A percentile compares a stretch with the other conserved stretches of the same genome.
Evolutionary conservation across 306 rosid species (phyloP).

Genomic region (Vigna reflexopilosa): DNA sequence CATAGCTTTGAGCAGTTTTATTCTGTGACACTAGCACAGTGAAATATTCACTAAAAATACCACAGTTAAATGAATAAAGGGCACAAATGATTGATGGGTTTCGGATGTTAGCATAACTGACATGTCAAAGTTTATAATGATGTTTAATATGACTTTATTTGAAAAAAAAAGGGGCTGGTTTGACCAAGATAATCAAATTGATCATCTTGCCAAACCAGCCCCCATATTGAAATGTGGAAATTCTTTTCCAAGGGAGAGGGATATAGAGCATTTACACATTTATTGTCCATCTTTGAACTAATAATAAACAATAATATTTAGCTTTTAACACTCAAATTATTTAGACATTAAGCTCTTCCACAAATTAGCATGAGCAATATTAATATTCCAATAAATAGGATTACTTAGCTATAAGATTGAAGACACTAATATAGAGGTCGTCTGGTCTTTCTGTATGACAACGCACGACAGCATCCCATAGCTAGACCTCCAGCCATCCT

Average conservation of each 20-base stretch:
- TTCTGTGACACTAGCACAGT: neutral
- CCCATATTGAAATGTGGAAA: constrained; percentile 41
- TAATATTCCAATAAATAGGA: neutral
- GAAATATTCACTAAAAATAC: neutral
- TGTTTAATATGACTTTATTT: too few relatives aligned
- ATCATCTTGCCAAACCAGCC: constrained; percentile 59
- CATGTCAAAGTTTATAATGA: too few relatives aligned
- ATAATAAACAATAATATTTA: constrained; percentile 17
- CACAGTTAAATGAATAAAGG: constrained; percentile 38
- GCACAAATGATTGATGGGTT: too few relatives aligned
- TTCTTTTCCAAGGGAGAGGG: constrained; percentile 8
- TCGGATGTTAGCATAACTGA: too few relatives aligned
- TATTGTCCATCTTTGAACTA: neutral
- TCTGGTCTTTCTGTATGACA: constrained; percentile 4
- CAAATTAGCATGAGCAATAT: neutral
- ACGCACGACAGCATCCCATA: constrained; percentile 5
- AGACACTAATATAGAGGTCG: neutral
- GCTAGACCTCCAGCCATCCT: constrained; percentile 1
- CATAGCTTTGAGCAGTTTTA: constrained; percentile 28
- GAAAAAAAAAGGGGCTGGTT: constrained; percentile 37
- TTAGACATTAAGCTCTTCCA: constrained; percentile 3
- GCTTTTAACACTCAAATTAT: neutral
- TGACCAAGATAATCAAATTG: constrained; percentile 51
- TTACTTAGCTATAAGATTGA: neutral
- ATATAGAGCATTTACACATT: constrained; percentile 28